Conservation (phyloP, 495 filamentous ascomycete genomes). For the Massariosphaeria phaeospora region DNA sequence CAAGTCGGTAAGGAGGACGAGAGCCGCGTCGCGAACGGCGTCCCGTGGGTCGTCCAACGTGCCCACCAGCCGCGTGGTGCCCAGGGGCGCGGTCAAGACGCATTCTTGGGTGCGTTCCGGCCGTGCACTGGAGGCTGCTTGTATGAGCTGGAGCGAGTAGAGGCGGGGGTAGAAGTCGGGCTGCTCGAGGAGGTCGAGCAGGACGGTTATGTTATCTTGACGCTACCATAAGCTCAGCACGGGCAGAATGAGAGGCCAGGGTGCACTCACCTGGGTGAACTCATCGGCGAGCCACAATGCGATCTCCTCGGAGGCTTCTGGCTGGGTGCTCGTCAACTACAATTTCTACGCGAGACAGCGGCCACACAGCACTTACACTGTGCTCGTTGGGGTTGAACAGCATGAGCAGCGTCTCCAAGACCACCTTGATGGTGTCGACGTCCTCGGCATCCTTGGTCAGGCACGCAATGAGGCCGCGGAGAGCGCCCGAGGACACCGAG, state of each 20-base stretch:
- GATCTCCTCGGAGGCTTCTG: conserved; percentile 95
- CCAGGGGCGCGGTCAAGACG: conserved; percentile 78
- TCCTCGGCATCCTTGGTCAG: conserved; percentile 86
- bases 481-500: conserved; percentile 85
- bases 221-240: conserved; percentile 56
- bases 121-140: conserved; percentile 76
- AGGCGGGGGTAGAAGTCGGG: conserved; percentile 89
- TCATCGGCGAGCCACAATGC: conserved; percentile 95
- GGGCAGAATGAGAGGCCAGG: not conserved
- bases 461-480: conserved; percentile 79
- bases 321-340: conserved; percentile 49
- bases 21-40: conserved; percentile 76
- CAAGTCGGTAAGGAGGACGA: conserved; percentile 63
- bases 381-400: conserved; percentile 72
- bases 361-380: conserved; percentile 50
- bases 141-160: conserved; percentile 86
- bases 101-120: conserved; percentile 96
- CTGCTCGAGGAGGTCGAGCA: conserved; percentile 83
- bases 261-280: conserved; percentile 74
- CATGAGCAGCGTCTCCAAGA: conserved; percentile 90
- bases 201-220: conserved; percentile 92
- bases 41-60: conserved; percentile 81
- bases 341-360: not conserved
- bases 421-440: conserved; percentile 91
- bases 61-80: conserved; percentile 79